Evolutionary conservation across 2,329 filamentous ascomycete species (phyloP).

Genomic region (Fusarium ambrosium): DNA sequence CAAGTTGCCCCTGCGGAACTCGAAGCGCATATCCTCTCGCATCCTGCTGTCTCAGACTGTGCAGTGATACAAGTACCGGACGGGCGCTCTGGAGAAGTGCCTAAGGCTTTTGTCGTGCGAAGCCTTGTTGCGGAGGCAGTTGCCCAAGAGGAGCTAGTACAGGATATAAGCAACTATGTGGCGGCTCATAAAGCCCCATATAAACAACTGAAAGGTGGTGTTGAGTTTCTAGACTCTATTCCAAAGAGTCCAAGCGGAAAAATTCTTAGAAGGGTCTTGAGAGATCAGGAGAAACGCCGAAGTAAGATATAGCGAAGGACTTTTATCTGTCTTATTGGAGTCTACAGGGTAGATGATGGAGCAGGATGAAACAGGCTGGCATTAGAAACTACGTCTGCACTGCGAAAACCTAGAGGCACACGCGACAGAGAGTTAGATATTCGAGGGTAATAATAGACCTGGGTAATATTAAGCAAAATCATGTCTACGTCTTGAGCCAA

Average conservation of each 20-base stretch:
- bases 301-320: not conserved
- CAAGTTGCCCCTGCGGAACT: not conserved
- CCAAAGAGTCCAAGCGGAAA: conserved; percentile 82
- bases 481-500: not conserved
- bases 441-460: not conserved
- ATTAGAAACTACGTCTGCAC: not conserved
- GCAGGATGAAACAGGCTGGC: not conserved
- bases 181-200: conserved; percentile 51
- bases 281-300: not conserved
- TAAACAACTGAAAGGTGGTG: conserved; percentile 73
- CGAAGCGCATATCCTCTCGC: conserved; percentile 52
- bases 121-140: not conserved
- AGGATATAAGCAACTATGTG: not conserved
- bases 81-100: conserved; percentile 70
- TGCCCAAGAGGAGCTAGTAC: not conserved
- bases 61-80: conserved; percentile 80
- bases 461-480: not conserved
- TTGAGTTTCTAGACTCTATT: conserved; percentile 74
- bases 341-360: not conserved
- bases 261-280: conserved; percentile 38
- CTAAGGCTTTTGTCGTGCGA: conserved; percentile 71
- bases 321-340: not conserved
- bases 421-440: not conserved
- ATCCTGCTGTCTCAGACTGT: conserved; percentile 77
- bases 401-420: not conserved